phyloP scores from a whole-genome alignment of 257 asterid genomes.

The Solanum habrochaites region DNA sequence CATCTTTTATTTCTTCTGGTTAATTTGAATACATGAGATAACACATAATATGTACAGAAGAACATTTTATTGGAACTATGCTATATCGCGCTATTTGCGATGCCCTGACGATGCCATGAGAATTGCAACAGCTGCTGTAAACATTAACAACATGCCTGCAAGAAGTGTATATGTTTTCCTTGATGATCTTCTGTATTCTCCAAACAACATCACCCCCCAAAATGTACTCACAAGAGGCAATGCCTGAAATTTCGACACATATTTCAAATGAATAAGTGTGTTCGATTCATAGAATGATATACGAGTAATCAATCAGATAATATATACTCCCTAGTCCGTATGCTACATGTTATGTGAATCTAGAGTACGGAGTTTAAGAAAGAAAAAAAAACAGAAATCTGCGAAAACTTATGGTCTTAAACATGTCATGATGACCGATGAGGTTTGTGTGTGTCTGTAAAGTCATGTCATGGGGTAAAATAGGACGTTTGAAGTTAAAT shows the following conservation, averaged over 20 bases:
- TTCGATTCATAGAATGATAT: not conserved
- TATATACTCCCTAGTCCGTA: not conserved
- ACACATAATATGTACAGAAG: not conserved
- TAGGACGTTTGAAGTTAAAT: not conserved
- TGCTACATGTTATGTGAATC: not conserved
- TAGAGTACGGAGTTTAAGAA: not conserved
- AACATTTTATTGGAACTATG: not conserved
- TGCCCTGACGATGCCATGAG: conserved; percentile 91
- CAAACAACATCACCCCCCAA: conserved; percentile 74
- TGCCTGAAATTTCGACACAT: conserved; percentile 38
- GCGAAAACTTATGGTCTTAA: not conserved
- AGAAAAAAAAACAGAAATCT: not conserved
- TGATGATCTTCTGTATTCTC: conserved; percentile 77
- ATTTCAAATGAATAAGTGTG: not conserved
- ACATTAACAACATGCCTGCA: conserved; percentile 64
- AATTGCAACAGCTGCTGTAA: conserved; percentile 65
- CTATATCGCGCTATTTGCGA: conserved; percentile 18
- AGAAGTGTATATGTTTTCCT: conserved; percentile 56
- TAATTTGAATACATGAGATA: too few species aligned
- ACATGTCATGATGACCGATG: not conserved
- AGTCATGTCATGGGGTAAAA: not conserved
- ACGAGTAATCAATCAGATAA: not conserved
- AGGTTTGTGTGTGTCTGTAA: not conserved
- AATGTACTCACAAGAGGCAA: conserved; percentile 92
- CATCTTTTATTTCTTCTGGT: too few species aligned